Evolutionary conservation across 1,139 yeast species (phyloP), one percentile per base, ranked within the genome.

Genomic region (Pneumocystis sp.): DNA sequence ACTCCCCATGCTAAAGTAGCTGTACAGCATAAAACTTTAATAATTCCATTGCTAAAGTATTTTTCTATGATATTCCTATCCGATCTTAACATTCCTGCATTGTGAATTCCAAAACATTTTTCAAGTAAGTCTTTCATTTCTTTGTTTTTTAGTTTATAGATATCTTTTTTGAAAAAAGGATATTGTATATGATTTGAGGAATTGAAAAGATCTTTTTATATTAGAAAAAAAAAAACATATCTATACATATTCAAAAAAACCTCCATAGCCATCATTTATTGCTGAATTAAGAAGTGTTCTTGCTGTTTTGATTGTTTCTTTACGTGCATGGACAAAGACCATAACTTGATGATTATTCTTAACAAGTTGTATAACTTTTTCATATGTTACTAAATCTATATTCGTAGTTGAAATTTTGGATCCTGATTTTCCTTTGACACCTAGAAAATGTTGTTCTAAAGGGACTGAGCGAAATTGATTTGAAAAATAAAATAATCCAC

Each of bases 1-100:
- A 95, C 97, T 82, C 99, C 99, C 99, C 99, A 95, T 0, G 99
- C 99, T 67, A 95, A 82, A 0, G 99, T 95, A 0, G 98, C 96
- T 1, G 99, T 95, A 80, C 97, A 90, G 71, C 96, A 88, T 21
- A 95, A 78, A 0, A 95, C 97, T 69, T 87, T 89, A 67, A 93
- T 85, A 0, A 93, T 87, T 50, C 98, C 98, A 44, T 80, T 79
- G 64, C 85, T 81, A 74, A 95, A 95, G 85, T 93, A 83, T 72
- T 85, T 86, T 72, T 95, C 98, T 0, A 95, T 86, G 68, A 90
- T 75, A 71, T 91, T 93, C 73, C 99, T 82, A 72, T 95, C 99
- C 0, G 93, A 79, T 69, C 98, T 80, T 60, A 89, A 78, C 95
- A 95, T 87, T 70, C 99, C 99, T 1, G 99, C 99, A 78, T 95